Evolutionary conservation across 176 grass and related monocot species (phyloP).

Genomic region (Secale cereale): DNA sequence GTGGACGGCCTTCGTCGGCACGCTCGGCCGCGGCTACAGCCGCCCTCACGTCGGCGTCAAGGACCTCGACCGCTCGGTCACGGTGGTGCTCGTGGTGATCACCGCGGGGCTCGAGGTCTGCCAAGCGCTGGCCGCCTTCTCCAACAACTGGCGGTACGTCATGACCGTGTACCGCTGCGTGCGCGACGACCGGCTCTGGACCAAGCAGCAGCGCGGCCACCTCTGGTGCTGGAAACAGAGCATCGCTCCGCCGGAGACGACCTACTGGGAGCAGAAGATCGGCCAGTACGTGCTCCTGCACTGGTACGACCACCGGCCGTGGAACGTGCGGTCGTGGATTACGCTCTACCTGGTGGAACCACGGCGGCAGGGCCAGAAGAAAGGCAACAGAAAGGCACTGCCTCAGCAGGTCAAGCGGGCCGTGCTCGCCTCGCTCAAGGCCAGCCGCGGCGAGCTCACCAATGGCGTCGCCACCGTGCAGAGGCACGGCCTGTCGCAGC

Average conservation of each 20-base stretch:
- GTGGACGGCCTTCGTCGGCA: constrained; percentile 42
- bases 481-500: background rate
- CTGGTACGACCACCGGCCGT: constrained; percentile 27
- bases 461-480: constrained; percentile 16
- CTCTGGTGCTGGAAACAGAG: constrained; percentile 32
- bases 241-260: constrained; percentile 25
- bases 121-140: constrained; percentile 43
- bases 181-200: constrained; percentile 15
- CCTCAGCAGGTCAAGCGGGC: constrained; percentile 20
- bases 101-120: constrained; percentile 32
- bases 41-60: constrained; percentile 23
- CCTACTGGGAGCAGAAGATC: constrained; percentile 42
- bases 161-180: constrained; percentile 40
- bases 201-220: background rate
- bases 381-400: constrained; percentile 8
- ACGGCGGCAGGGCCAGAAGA: constrained; percentile 38
- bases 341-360: constrained; percentile 44
- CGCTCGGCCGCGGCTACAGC: constrained; percentile 37
- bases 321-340: constrained; percentile 32
- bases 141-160: constrained; percentile 44
- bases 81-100: constrained; percentile 38
- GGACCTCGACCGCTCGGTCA: constrained; percentile 42
- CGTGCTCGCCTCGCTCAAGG: constrained; percentile 30
- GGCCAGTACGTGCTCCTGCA: constrained; percentile 44
- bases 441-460: background rate